A percentile compares a stretch with the other conserved stretches of the same genome.
phyloP scores from a whole-genome alignment of 1,139 yeast genomes.

The Pichia cactophila region DNA sequence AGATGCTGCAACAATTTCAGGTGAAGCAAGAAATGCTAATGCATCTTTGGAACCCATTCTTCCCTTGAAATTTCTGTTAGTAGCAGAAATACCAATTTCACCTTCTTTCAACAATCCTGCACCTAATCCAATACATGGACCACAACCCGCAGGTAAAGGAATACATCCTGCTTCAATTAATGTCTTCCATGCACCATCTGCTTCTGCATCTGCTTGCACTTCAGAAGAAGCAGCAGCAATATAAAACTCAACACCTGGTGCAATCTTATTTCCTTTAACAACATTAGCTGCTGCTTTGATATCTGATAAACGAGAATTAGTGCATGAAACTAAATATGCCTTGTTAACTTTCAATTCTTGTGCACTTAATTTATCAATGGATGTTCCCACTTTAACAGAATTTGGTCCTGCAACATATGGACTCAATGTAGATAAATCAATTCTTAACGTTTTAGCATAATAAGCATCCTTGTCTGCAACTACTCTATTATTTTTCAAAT shows the following conservation, averaged over 20 bases:
- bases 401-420: conserved; percentile 96
- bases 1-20: conserved; percentile 97
- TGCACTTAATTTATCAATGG: conserved; percentile 65
- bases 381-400: conserved; percentile 82
- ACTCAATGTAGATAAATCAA: conserved; percentile 78
- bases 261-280: conserved; percentile 71
- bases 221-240: conserved; percentile 95
- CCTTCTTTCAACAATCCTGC: conserved; percentile 90
- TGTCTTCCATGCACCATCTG: conserved; percentile 84
- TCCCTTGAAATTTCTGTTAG: conserved; percentile 97
- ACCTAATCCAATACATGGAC: conserved; percentile 98
- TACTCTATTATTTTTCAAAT: conserved; percentile 34
- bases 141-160: conserved; percentile 97
- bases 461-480: conserved; percentile 67
- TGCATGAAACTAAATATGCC: conserved; percentile 96
- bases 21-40: conserved; percentile 90
- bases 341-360: conserved; percentile 76
- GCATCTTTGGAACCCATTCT: conserved; percentile 99
- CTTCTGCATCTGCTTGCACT: conserved; percentile 89
- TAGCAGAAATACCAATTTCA: conserved; percentile 96
- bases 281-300: conserved; percentile 91
- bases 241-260: conserved; percentile 86
- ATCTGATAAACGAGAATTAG: conserved; percentile 89
- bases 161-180: conserved; percentile 88
- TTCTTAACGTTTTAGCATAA: conserved; percentile 79